A percentile compares a stretch with the other conserved stretches of the same genome.
Conservation (phyloP, 345 rosid species). For the Geranium brycei region DNA sequence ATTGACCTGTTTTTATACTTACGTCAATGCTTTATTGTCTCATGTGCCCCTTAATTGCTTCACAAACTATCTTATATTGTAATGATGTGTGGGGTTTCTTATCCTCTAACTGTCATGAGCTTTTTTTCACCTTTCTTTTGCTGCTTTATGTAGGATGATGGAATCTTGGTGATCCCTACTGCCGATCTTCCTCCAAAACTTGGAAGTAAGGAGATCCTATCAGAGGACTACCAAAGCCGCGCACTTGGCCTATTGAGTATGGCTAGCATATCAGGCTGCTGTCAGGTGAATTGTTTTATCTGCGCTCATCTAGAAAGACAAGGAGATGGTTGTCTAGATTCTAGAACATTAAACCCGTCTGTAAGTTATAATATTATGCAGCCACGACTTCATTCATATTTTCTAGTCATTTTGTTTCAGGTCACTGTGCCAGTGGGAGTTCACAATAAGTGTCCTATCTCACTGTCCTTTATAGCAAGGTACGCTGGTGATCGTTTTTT, state of each 20-base stretch:
- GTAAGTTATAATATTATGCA: too few species aligned
- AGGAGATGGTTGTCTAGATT: too few species aligned
- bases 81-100: too few species aligned
- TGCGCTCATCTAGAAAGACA: too few species aligned
- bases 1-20: too few species aligned
- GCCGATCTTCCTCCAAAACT: constrained; percentile 65
- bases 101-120: background rate
- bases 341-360: too few species aligned
- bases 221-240: constrained; percentile 55
- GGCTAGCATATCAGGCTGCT: constrained; percentile 90
- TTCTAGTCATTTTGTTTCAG: constrained; percentile 21
- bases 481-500: constrained; percentile 84
- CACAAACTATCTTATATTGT: too few species aligned
- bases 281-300: constrained; percentile 48
- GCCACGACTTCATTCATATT: too few species aligned
- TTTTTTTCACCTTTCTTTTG: constrained; percentile 3
- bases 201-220: constrained; percentile 55
- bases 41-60: too few species aligned
- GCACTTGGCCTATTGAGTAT: constrained; percentile 60
- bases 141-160: constrained; percentile 59
- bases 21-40: too few species aligned
- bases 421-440: constrained; percentile 62
- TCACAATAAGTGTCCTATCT: constrained; percentile 60
- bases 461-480: constrained; percentile 70
- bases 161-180: constrained; percentile 81